These are phyloP conservation scores for Oryza longistaminata DNA, from an alignment of 176 grass and related monocot genomes.

Conservation along the genomic window DNA sequence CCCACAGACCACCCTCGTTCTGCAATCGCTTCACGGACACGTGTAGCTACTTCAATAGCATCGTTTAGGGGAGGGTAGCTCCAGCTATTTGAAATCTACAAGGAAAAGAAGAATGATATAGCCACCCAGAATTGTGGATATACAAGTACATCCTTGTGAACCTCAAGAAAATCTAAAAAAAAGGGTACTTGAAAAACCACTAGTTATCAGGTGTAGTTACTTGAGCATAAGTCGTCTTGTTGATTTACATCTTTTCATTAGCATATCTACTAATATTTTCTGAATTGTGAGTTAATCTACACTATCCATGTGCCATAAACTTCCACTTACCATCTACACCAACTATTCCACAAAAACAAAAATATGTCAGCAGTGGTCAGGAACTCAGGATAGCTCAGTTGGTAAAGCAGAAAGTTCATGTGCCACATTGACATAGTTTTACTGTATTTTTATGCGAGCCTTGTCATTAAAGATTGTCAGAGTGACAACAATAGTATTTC, in stretches of 20 bases:
- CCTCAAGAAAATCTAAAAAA: not conserved
- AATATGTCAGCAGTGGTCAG: not conserved
- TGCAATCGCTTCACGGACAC: slow-evolving; percentile 73
- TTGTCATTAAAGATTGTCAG: not conserved
- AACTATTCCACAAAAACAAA: not conserved
- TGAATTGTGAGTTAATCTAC: not conserved
- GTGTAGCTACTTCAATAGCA: slow-evolving; percentile 64
- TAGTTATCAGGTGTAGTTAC: not conserved
- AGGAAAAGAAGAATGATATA: slow-evolving; percentile 16
- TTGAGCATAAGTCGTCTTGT: not conserved
- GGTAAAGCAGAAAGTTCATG: not conserved
- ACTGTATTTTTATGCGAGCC: not conserved
- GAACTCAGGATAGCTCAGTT: too few relatives aligned
- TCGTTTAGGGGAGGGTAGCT: slow-evolving; percentile 89
- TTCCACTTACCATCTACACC: not conserved
- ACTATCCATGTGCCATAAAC: not conserved
- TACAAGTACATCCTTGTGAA: slow-evolving; percentile 14
- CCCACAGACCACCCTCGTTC: slow-evolving; percentile 73
- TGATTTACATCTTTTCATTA: slow-evolving; percentile 9
- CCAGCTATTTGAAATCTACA: slow-evolving; percentile 86
- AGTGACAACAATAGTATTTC: not conserved
- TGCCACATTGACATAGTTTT: not conserved
- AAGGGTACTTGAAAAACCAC: not conserved
- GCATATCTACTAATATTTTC: slow-evolving; percentile 28
- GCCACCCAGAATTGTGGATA: not conserved